phyloP scores from a whole-genome alignment of 805 yeast genomes.

The Hanseniaspora jakobsenii region DNA sequence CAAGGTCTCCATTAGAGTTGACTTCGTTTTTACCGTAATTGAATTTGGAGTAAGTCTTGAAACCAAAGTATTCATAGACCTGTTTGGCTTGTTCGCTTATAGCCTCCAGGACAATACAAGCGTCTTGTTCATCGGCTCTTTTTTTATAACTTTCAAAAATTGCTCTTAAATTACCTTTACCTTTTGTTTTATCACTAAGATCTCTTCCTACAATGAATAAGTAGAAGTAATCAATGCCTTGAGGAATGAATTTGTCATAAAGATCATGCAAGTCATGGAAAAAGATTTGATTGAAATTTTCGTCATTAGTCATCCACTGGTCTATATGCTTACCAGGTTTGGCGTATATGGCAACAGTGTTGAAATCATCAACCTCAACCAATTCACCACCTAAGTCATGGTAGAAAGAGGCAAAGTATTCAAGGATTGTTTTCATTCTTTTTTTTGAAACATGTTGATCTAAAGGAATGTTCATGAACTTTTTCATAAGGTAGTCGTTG shows the following conservation, averaged over 20 bases:
- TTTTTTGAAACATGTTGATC: constrained; percentile 7
- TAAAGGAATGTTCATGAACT: constrained; percentile 16
- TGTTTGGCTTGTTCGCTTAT: constrained; percentile 18
- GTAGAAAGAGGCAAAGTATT: constrained; percentile 15
- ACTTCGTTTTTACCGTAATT: constrained; percentile 15
- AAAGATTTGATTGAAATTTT: constrained; percentile 11
- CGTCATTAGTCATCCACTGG: constrained; percentile 16
- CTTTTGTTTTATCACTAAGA: constrained; percentile 13
- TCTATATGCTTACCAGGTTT: constrained; percentile 16
- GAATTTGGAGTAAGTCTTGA: constrained; percentile 9
- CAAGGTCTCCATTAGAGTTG: constrained; percentile 16
- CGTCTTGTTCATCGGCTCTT: constrained; percentile 14
- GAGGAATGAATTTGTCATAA: constrained; percentile 23
- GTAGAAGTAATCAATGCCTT: constrained; percentile 12
- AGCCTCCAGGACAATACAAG: constrained; percentile 16
- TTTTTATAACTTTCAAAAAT: constrained; percentile 15
- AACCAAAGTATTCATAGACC: constrained; percentile 11
- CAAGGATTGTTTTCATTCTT: constrained; percentile 14
- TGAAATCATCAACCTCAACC: constrained; percentile 16
- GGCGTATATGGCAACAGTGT: constrained; percentile 16
- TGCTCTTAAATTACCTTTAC: constrained; percentile 16
- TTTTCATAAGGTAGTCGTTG: constrained; percentile 17
- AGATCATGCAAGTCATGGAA: constrained; percentile 18
- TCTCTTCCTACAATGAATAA: constrained; percentile 17
- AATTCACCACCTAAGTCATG: constrained; percentile 16